Percentiles rank a stretch among this genome's conserved stretches.
Evolutionary conservation across 164 flowering plant genomes (phyloP).

Genomic region (Magnolia officinalis): DNA sequence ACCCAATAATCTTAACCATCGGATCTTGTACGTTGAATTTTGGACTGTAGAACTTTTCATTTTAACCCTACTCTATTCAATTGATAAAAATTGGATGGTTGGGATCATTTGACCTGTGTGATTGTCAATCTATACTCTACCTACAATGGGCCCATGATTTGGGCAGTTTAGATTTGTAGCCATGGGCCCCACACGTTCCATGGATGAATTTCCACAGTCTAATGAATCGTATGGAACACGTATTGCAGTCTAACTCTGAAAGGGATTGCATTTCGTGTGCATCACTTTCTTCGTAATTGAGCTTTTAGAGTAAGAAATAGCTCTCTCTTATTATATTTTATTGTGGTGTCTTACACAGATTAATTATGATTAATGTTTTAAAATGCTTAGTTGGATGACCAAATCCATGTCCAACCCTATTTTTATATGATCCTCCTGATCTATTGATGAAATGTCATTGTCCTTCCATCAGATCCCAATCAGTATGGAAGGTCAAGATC

Average conservation of each 20-base stretch:
- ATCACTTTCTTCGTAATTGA: neutral
- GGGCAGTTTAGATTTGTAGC: too few species aligned
- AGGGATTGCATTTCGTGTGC: neutral
- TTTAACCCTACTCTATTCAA: too few species aligned
- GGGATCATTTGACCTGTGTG: too few species aligned
- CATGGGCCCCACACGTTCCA: too few species aligned
- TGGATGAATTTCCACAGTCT: too few species aligned
- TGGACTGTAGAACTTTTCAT: neutral
- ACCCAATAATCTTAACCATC: neutral
- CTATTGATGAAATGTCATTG: neutral
- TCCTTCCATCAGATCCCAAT: neutral
- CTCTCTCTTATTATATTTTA: neutral
- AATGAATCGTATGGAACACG: neutral
- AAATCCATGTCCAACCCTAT: neutral
- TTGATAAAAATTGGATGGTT: too few species aligned
- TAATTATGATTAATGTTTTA: slow-evolving; percentile 3
- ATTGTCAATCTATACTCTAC: too few species aligned
- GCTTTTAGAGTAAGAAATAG: neutral
- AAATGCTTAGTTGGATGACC: slow-evolving; percentile 8
- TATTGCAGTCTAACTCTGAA: neutral
- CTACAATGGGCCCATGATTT: too few species aligned
- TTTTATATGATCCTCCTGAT: neutral
- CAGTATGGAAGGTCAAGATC: neutral
- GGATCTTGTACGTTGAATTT: neutral
- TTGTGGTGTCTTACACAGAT: slow-evolving; percentile 13